A percentile compares a stretch with the other conserved stretches of the same genome.
Evolutionary conservation across 345 rosid species (phyloP).

Genomic region (Pseudoturritis turrita): DNA sequence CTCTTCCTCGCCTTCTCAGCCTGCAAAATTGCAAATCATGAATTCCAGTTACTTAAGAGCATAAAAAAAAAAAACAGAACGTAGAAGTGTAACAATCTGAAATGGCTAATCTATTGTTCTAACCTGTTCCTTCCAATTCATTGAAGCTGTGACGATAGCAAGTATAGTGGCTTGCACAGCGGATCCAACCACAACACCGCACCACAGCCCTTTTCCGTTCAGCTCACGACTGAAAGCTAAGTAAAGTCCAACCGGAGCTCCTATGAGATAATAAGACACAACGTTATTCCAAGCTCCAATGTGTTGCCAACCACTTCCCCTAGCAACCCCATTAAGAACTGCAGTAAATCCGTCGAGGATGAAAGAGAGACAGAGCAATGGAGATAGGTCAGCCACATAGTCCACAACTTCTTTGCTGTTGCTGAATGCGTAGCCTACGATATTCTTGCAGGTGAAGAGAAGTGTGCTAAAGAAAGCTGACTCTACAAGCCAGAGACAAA

Average conservation of each 20-base stretch:
- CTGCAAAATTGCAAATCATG: slow-evolving; percentile 9
- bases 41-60: neutral
- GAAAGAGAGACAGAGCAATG: slow-evolving; percentile 35
- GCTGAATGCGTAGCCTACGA: slow-evolving; percentile 37
- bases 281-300: slow-evolving; percentile 35
- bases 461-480: slow-evolving; percentile 19
- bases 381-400: slow-evolving; percentile 34
- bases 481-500: slow-evolving; percentile 26
- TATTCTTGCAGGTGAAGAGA: slow-evolving; percentile 23
- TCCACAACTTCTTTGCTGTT: slow-evolving; percentile 35
- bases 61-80: neutral
- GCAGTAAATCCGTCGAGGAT: slow-evolving; percentile 30
- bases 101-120: neutral
- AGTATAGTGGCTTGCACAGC: slow-evolving; percentile 28
- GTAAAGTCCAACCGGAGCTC: slow-evolving; percentile 36
- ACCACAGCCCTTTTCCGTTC: slow-evolving; percentile 39
- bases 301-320: slow-evolving; percentile 43
- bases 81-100: neutral
- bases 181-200: slow-evolving; percentile 38
- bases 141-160: slow-evolving; percentile 22
- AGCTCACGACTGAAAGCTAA: slow-evolving; percentile 27
- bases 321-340: slow-evolving; percentile 34
- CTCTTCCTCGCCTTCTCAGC: slow-evolving; percentile 25
- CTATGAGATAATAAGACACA: slow-evolving; percentile 29
- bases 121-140: slow-evolving; percentile 38